Conservation (phyloP, 2,329 filamentous ascomycete genomes). For the Fusarium setosum region DNA sequence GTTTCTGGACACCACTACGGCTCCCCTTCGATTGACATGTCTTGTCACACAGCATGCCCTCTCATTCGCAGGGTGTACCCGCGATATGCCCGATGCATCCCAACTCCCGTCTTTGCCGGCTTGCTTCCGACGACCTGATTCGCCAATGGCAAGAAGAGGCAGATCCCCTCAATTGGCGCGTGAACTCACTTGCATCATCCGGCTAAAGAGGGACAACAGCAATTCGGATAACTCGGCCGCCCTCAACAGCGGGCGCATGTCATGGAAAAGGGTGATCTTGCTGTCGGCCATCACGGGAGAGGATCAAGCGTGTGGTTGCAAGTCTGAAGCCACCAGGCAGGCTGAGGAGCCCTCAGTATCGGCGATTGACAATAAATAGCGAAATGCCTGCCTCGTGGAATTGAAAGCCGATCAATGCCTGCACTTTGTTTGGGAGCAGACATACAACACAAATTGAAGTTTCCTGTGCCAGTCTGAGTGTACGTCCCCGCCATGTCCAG, state of each 20-base stretch:
- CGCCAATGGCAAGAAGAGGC: no score
- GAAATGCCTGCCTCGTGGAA: background rate
- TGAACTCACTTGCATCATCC: conserved; percentile 2
- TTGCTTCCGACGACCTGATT: no score
- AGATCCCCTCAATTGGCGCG: no score
- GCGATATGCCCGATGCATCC: no score
- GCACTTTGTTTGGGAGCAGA: background rate
- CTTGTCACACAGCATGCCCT: no score
- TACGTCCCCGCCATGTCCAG: conserved; percentile 15
- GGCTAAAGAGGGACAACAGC: background rate
- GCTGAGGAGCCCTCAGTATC: background rate
- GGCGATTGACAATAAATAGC: conserved; percentile 17
- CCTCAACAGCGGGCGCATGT: conserved; percentile 13
- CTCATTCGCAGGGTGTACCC: no score
- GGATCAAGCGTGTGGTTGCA: conserved; percentile 2
- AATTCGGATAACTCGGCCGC: conserved; percentile 21
- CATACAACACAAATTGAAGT: background rate
- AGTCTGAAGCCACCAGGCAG: background rate
- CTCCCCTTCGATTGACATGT: no score
- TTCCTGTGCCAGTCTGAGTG: background rate
- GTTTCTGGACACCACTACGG: no score
- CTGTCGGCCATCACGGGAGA: background rate
- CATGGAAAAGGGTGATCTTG: background rate
- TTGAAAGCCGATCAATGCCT: background rate
- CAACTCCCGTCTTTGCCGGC: no score